Percentiles rank a stretch among this genome's conserved stretches.
Evolutionary conservation across 257 asterid species (phyloP).

Genomic region (Forsythia suspensa): DNA sequence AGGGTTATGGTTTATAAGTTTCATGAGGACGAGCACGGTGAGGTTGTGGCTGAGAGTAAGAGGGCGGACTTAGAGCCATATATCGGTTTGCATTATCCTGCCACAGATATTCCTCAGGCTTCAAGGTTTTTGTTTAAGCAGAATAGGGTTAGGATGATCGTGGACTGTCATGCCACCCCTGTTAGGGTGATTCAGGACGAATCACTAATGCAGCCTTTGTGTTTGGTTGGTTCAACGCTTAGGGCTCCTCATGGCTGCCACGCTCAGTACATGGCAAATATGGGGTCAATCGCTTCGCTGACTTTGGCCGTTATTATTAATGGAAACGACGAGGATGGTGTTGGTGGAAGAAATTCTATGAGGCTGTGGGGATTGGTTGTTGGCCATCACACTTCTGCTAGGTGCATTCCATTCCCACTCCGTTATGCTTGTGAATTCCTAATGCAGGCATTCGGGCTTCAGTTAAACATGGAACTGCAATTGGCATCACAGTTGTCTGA

Average conservation of each 20-base stretch:
- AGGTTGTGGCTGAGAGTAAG: constrained; percentile 65
- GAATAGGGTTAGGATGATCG: constrained; percentile 69
- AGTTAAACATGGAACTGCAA: constrained; percentile 81
- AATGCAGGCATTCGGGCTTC: constrained; percentile 91
- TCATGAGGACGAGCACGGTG: constrained; percentile 83
- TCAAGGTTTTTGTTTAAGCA: constrained; percentile 64
- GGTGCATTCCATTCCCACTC: constrained; percentile 72
- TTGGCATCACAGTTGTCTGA: constrained; percentile 66
- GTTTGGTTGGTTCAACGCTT: constrained; percentile 64
- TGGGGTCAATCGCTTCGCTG: constrained; percentile 66
- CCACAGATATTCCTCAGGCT: constrained; percentile 70
- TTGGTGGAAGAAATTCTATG: constrained; percentile 60
- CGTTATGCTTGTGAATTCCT: constrained; percentile 88
- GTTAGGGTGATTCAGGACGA: constrained; percentile 56
- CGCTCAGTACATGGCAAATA: constrained; percentile 65
- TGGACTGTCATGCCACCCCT: constrained; percentile 49
- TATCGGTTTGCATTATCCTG: constrained; percentile 63
- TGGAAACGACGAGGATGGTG: constrained; percentile 55
- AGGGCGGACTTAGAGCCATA: constrained; percentile 60
- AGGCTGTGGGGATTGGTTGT: constrained; percentile 94
- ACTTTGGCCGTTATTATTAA: constrained; percentile 56
- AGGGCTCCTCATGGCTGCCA: constrained; percentile 71
- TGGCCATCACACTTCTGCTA: constrained; percentile 78
- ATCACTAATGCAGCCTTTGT: constrained; percentile 59
- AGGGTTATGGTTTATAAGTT: constrained; percentile 85